phyloP scores from a whole-genome alignment of 257 asterid genomes.

The Buddleja alternifolia region DNA sequence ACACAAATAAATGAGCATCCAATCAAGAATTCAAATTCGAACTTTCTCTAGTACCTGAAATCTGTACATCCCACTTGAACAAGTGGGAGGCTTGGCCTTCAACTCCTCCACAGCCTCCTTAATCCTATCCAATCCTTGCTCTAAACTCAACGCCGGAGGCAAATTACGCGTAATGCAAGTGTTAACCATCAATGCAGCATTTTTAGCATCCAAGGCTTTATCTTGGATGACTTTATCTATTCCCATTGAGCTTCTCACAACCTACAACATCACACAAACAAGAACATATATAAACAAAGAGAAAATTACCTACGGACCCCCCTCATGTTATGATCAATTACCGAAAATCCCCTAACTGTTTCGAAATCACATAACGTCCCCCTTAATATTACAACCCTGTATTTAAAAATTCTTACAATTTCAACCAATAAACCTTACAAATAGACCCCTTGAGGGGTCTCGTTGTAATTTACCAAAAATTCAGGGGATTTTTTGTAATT shows the following conservation, averaged over 20 bases:
- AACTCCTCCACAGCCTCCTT: constrained; percentile 71
- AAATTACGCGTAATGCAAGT: constrained; percentile 78
- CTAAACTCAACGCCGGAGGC: constrained; percentile 77
- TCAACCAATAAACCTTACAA: too few species aligned
- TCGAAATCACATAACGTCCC: too few species aligned
- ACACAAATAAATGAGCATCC: constrained; percentile 10
- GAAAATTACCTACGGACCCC: too few species aligned
- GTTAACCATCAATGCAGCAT: constrained; percentile 82
- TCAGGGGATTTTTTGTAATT: too few species aligned
- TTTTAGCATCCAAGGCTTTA: constrained; percentile 54
- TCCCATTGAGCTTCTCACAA: constrained; percentile 51
- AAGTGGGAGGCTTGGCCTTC: constrained; percentile 58
- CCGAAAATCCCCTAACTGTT: too few species aligned
- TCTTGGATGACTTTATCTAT: constrained; percentile 21
- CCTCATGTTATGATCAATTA: too few species aligned
- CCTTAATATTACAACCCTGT: too few species aligned
- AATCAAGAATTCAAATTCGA: constrained; percentile 1
- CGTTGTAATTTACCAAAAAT: too few species aligned
- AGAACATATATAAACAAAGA: too few species aligned
- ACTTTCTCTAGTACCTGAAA: constrained; percentile 59
- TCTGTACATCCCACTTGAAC: constrained; percentile 81
- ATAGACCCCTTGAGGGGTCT: too few species aligned
- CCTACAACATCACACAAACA: constrained; percentile 46
- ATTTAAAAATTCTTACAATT: too few species aligned
- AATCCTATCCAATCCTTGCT: constrained; percentile 74